Evolutionary conservation across 306 rosid genomes (phyloP), one percentile per base, ranked within the genome.

Genomic region (Quillaja saponaria): DNA sequence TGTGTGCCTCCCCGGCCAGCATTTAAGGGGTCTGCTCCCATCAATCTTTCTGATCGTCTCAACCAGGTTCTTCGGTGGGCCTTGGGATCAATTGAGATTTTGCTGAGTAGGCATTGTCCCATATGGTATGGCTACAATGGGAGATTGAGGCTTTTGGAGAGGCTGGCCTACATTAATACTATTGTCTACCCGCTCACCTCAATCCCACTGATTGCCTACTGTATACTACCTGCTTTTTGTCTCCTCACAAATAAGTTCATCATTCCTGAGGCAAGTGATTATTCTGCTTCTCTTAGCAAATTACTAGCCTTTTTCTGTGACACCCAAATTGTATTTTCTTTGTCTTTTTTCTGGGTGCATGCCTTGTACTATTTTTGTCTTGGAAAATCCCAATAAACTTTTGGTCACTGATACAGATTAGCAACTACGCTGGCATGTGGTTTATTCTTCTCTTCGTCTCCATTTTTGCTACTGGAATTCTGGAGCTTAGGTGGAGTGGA

Each of bases 61-160:
- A 94, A 94, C 69, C 99, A 94, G 64, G 99, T 94, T 70, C 99
- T 94, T 76, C 91, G 97, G 64, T 89, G 99, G 99, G 99, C 99
- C 75, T 78, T 94, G 80, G 99, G 99, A 58, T 94, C 99, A 13
- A 94, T 94, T 33, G 99, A 94, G 82, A 94, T 94, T 63, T 80
- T 94, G 73, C 95, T 94, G 14, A 94, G 99, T 73, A 87, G 99
- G 78, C 99, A 94, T 87, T 94, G 99, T 55, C 99, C 99, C 69
- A 74, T 94, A 49, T 94, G 99, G 99, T 94, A 94, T 68, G 99
- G 99, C 64, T 94, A 94, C 90, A 87, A 76, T 52, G 97, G 97
- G 61, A 87, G 68, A 76, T 54, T 94, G 75, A 83, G 48, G 67
- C 85, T 67, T 71, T 82, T 94, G 75, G 86, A 85, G 85, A 85